phyloP scores from a whole-genome alignment of 2,329 filamentous ascomycete genomes.

The Ustilaginoidea virens region DNA sequence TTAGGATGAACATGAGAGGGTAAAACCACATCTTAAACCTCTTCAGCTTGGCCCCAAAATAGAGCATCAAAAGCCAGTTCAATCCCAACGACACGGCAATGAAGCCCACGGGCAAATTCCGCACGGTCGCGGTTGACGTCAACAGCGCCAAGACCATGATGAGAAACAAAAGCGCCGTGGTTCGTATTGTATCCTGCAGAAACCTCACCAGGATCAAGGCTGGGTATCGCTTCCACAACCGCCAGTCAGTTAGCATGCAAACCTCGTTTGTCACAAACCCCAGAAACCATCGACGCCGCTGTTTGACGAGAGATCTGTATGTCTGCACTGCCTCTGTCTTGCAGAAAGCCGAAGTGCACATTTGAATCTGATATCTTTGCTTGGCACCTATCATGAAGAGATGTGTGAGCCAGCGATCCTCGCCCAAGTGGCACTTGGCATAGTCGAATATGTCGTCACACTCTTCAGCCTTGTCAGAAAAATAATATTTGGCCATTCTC shows the following conservation, averaged over 20 bases:
- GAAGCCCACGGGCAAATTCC: slow-evolving; percentile 78
- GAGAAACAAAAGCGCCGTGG: slow-evolving; percentile 85
- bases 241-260: slow-evolving; percentile 90
- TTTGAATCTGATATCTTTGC: slow-evolving; percentile 87
- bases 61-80: slow-evolving; percentile 92
- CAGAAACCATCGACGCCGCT: slow-evolving; percentile 89
- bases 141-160: slow-evolving; percentile 79
- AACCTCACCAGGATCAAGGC: slow-evolving; percentile 75
- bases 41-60: slow-evolving; percentile 75
- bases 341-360: slow-evolving; percentile 96
- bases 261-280: slow-evolving; percentile 97
- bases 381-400: slow-evolving; percentile 97
- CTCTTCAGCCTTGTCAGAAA: slow-evolving; percentile 89
- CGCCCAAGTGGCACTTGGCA: slow-evolving; percentile 85
- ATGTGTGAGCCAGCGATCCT: slow-evolving; percentile 94
- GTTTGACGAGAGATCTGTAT: slow-evolving; percentile 74
- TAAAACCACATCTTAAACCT: slow-evolving; percentile 93
- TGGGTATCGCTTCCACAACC: slow-evolving; percentile 84
- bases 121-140: slow-evolving; percentile 64
- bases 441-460: slow-evolving; percentile 95
- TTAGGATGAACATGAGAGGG: slow-evolving; percentile 86
- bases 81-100: slow-evolving; percentile 83
- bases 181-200: slow-evolving; percentile 92
- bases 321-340: slow-evolving; percentile 95
- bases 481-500: slow-evolving; percentile 96